These are phyloP conservation scores for Arthrinium phaeospermum DNA, from an alignment of 2,329 filamentous ascomycete species.

Conservation along the genomic window DNA sequence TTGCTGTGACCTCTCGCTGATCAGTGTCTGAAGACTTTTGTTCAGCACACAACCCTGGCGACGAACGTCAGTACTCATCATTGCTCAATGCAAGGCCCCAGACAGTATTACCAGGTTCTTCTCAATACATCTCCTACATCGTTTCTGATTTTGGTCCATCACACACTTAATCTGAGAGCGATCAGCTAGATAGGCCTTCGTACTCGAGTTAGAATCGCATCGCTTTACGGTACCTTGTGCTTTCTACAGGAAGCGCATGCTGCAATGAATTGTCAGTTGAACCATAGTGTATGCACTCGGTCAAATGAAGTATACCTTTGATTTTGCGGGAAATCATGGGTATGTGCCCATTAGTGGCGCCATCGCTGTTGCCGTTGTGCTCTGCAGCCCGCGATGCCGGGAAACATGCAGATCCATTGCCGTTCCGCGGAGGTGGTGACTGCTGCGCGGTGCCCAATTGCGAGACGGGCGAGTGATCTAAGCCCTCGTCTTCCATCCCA, in stretches of 20 bases:
- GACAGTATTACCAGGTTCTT: slow-evolving; percentile 34
- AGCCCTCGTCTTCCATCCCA: neutral
- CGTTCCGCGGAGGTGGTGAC: neutral
- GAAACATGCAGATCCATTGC: neutral
- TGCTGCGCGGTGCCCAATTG: neutral
- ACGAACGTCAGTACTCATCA: neutral
- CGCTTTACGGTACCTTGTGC: slow-evolving; percentile 41
- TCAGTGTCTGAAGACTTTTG: slow-evolving; percentile 49
- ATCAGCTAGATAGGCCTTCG: neutral
- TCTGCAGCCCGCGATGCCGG: neutral
- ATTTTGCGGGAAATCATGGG: slow-evolving; percentile 27
- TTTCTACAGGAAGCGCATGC: slow-evolving; percentile 48
- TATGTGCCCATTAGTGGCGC: slow-evolving; percentile 11
- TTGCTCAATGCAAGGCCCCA: too few relatives aligned
- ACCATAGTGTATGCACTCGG: neutral
- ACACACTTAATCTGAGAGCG: slow-evolving; percentile 45
- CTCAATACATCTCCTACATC: slow-evolving; percentile 45
- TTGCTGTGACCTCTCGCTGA: slow-evolving; percentile 47
- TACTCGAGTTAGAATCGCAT: too few relatives aligned
- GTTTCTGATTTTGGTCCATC: slow-evolving; percentile 44
- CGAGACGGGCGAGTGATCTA: slow-evolving; percentile 3
- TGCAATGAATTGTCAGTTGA: neutral
- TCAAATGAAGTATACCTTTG: slow-evolving; percentile 4
- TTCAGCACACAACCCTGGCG: slow-evolving; percentile 42
- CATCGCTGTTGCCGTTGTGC: slow-evolving; percentile 7